phyloP scores from a whole-genome alignment of 352 stramenopile species.

The Globisporangium middletonii region DNA sequence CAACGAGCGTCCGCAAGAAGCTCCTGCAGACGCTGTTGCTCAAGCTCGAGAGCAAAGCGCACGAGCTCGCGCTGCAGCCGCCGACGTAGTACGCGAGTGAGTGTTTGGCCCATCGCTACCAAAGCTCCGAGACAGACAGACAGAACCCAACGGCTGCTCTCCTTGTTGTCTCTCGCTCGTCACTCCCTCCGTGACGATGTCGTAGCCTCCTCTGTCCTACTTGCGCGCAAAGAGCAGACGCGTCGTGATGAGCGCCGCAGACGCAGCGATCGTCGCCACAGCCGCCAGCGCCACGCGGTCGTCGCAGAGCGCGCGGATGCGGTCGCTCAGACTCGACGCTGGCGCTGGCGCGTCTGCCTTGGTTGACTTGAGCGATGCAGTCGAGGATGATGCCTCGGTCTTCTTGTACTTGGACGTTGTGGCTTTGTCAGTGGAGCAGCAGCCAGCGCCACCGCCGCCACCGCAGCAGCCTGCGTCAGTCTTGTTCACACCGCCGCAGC shows the following conservation, averaged over 20 bases:
- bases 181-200: neutral
- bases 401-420: constrained; percentile 25
- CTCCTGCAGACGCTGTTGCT: constrained; percentile 50
- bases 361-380: neutral
- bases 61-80: constrained; percentile 20
- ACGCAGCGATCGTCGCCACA: constrained; percentile 41
- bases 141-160: too few species aligned
- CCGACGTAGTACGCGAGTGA: neutral
- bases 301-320: constrained; percentile 25
- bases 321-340: neutral
- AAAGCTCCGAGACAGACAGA: too few species aligned
- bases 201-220: constrained; percentile 8
- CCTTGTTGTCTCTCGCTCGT: too few species aligned
- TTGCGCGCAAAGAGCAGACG: constrained; percentile 40
- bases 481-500: constrained; percentile 1
- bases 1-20: constrained; percentile 47
- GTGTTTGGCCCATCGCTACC: neutral
- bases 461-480: constrained; percentile 10
- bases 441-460: constrained; percentile 5
- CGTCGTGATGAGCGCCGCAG: constrained; percentile 35
- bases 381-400: constrained; percentile 2
- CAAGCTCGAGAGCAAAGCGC: constrained; percentile 45
- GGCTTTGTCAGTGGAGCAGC: constrained; percentile 1
- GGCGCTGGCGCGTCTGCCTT: neutral
- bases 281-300: constrained; percentile 53